Evolutionary conservation across 495 filamentous ascomycete genomes (phyloP).

Genomic region (Penicillium goetzii): DNA sequence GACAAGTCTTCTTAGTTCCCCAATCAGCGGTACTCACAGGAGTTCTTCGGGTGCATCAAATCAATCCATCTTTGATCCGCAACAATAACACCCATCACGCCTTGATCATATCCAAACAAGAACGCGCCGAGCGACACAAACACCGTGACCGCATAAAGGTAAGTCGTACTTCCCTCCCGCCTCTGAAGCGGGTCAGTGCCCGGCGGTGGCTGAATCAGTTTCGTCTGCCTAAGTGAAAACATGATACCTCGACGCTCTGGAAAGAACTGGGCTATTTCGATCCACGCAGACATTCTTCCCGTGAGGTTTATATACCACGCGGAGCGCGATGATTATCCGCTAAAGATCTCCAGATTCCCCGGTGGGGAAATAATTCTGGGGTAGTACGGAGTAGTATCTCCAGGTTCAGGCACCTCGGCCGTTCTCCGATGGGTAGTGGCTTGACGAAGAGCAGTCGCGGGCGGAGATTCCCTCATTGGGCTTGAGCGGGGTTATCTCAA

Average conservation of each 20-base stretch:
- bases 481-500: neutral
- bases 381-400: neutral
- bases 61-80: neutral
- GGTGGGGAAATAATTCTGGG: neutral
- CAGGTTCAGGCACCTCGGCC: neutral
- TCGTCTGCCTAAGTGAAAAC: neutral
- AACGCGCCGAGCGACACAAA: neutral
- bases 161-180: neutral
- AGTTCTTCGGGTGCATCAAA: neutral
- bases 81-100: neutral
- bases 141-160: neutral
- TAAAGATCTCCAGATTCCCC: neutral
- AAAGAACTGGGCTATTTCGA: neutral
- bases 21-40: neutral
- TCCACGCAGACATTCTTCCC: neutral
- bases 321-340: neutral
- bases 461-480: neutral
- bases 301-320: neutral
- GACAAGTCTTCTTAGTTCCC: neutral
- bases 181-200: neutral
- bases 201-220: neutral
- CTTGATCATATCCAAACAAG: neutral
- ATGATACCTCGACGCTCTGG: neutral
- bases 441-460: neutral
- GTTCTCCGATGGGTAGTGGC: neutral